Evolutionary conservation across 129 eudicot species (phyloP), one percentile per base, ranked within the genome.

Genomic region (Flaveria trinervia): DNA sequence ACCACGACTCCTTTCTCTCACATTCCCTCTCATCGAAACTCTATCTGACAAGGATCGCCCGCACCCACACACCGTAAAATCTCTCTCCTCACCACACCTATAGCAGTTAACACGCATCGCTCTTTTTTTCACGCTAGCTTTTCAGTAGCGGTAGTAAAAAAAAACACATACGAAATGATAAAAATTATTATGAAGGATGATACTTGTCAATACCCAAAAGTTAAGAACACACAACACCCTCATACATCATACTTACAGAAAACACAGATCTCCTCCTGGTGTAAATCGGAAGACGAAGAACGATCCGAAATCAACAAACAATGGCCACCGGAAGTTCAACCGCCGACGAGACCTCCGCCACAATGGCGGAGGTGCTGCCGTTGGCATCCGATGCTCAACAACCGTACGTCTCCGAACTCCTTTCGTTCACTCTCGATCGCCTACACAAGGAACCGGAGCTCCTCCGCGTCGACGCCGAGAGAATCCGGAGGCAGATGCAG

Each of bases 391-490:
- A 80, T 62, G 83, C 97, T 45, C 99, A 95, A 76, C 97, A 91
- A 79, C 97, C 99, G 3, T 95, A 95, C 87, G 96, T 93, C 80
- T 93, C 98, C 55, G 98, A 93, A 43, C 97, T 93, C 25, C 97
- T 93, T 78, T 95, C 99, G 5, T 95, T 95, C 91, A 91, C 99
- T 66, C 96, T 95, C 50, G 99, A 95, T 85, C 98, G 98, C 44
- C 89, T 93, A 61, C 97, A 93, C 83, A 93, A 90, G 93, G 99
- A 91, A 70, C 99, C 99, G 65, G 99, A 95, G 89, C 89, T 95
- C 45, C 85, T 95, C 14, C 92, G 99, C 49, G 97, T 95, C 9
- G 99, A 95, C 84, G 99, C 97, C 13, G 99, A 95, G 87, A 80
- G 98, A 77, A 92, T 92, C 65, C 89, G 82, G 86, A 69, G 94